Evolutionary conservation across 2,329 filamentous ascomycete genomes (phyloP).

Genomic region (Dryadomyces quercus-mongolicae): DNA sequence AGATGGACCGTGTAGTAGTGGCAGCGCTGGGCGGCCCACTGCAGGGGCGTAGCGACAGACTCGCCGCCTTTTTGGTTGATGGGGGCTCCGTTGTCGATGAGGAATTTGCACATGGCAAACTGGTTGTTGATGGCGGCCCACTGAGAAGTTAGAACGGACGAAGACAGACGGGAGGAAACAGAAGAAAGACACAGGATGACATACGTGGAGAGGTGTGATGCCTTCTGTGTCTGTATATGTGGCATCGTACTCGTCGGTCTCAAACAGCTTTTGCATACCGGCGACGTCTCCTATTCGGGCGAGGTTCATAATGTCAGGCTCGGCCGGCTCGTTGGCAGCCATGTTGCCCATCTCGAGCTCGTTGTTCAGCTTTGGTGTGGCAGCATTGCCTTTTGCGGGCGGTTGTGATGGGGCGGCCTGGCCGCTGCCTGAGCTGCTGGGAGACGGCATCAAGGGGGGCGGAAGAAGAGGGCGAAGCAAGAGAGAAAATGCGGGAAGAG

Average conservation of each 20-base stretch:
- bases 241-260: conserved; percentile 68
- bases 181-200: no score
- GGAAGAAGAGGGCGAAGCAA: no score
- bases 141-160: conserved; percentile 30
- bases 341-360: conserved; percentile 42
- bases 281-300: conserved; percentile 77
- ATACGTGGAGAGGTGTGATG: conserved; percentile 89
- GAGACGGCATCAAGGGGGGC: not conserved
- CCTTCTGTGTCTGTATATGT: conserved; percentile 81
- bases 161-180: not conserved
- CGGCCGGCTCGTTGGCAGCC: conserved; percentile 18
- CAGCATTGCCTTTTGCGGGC: conserved; percentile 39
- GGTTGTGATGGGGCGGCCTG: conserved; percentile 36
- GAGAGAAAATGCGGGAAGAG: not conserved
- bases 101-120: conserved; percentile 91
- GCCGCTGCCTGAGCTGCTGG: not conserved
- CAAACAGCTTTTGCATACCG: conserved; percentile 82
- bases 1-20: conserved; percentile 96
- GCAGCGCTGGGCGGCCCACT: conserved; percentile 94
- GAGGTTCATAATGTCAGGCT: conserved; percentile 91
- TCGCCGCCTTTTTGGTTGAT: conserved; percentile 95
- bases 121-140: conserved; percentile 99
- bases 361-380: conserved; percentile 42
- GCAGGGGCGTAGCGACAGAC: conserved; percentile 81
- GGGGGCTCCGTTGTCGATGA: conserved; percentile 73